Base-by-base conservation (phyloP, 371 early-diverging fungal genomes). In the Mortierella sp. region DNA sequence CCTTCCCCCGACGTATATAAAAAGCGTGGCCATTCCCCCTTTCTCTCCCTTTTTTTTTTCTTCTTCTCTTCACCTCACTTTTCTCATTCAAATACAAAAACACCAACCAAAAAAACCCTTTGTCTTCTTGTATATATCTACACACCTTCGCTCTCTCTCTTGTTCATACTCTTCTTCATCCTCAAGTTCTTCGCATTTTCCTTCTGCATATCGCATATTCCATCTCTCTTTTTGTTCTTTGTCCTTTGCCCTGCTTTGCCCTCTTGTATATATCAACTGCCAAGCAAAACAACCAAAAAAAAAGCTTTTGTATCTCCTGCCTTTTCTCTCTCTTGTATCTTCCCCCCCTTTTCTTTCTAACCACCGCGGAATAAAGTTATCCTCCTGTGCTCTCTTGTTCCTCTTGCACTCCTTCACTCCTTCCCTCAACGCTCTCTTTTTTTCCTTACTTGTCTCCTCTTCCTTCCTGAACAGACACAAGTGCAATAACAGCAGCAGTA, bases 161-260 rank as follows among this genome's bases (percentile, higher is more conserved):
- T 49, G 43, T 38, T 68, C 63, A 41, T 35, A 32, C 24, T 48
- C n/a, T 55, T n/a, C n/a, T 11, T n/a, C 55, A 41, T 58, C 27
- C 35, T 32, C 35, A 6, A n/a, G 18, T 21, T 51, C 3, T 51
- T 72, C 72, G 43, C 46, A 71, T 46, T 35, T 35, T 41, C 7
- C 5, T 41, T 46, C 29, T 51, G 38, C 38, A 32, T 27, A 71
- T 71, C 44, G 44, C 71, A 43, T 71, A 10, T 43, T 55, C 60
- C 29, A 32, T 60, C 18, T 32, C 14, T 60, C 56, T 18, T 44
- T 32, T 41, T 8, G 32, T n/a, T 41, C 70, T 24, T n/a, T n/a
- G 8, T 58, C 32, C 60, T 32, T 58, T 58, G 60, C 60, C 60
- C 32, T 32, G 60, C 60, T 58, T 29, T 58, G 60, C 60, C 60